Evolutionary conservation across 345 rosid genomes (phyloP).

Genomic region (Salix koriyanagi): DNA sequence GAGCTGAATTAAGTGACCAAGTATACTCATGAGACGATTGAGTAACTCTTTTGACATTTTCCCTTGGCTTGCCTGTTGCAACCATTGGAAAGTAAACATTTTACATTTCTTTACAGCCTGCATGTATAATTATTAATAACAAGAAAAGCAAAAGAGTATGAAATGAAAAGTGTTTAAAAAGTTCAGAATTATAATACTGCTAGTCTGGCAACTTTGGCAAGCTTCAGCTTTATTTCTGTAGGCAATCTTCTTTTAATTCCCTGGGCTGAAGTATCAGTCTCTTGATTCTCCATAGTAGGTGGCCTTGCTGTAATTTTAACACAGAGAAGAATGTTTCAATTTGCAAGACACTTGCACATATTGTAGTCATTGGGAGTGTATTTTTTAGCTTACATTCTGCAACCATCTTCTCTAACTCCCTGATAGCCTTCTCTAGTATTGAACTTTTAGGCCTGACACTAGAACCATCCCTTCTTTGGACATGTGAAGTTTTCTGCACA

Average conservation of each 20-base stretch:
- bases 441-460: conserved; percentile 59
- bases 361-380: conserved; percentile 3
- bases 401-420: conserved; percentile 84
- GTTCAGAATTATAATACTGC: conserved; percentile 41
- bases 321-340: conserved; percentile 6
- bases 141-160: neutral
- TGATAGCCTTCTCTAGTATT: conserved; percentile 76
- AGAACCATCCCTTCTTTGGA: conserved; percentile 55
- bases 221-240: conserved; percentile 59
- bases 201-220: conserved; percentile 71
- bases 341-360: neutral
- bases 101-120: conserved; percentile 7
- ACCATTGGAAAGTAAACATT: conserved; percentile 11
- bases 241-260: conserved; percentile 79
- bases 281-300: conserved; percentile 69
- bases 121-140: neutral
- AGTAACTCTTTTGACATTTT: conserved; percentile 70
- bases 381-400: conserved; percentile 68
- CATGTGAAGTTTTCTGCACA: conserved; percentile 45
- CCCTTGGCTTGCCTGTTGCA: conserved; percentile 74
- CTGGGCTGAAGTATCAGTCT: conserved; percentile 62
- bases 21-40: conserved; percentile 79
- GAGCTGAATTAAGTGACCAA: conserved; percentile 85
- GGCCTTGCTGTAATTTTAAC: conserved; percentile 65
- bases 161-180: neutral